Evolutionary conservation across 176 grass and related monocot species (phyloP).

Genomic region (Aegilops speltoides): DNA sequence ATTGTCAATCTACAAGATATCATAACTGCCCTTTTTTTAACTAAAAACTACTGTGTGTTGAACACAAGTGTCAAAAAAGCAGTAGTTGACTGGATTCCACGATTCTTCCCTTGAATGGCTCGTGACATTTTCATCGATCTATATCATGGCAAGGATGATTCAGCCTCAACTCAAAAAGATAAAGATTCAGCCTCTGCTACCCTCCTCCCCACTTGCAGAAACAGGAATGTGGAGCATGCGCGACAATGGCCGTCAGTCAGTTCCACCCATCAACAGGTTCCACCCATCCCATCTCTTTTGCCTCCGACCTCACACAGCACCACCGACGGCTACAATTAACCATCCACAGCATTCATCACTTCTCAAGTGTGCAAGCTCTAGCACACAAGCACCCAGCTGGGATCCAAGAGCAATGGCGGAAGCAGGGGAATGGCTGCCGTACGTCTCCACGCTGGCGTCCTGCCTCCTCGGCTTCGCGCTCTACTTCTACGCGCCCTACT

Average conservation of each 20-base stretch:
- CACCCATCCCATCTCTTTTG: conserved; percentile 9
- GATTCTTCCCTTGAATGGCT: not conserved
- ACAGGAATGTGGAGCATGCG: not conserved
- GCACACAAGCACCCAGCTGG: not conserved
- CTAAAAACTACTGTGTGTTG: not conserved
- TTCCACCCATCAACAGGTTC: conserved; percentile 16
- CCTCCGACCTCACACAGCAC: conserved; percentile 11
- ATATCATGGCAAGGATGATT: not conserved
- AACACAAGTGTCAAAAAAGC: not conserved
- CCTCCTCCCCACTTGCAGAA: not conserved
- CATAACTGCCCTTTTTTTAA: not conserved
- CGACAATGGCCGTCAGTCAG: conserved; percentile 9
- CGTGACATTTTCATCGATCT: not conserved
- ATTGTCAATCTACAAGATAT: too few species aligned
- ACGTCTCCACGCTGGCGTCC: not conserved
- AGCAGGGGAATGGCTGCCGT: conserved; percentile 21
- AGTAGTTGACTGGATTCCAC: not conserved
- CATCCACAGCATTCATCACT: not conserved
- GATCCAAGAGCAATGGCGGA: not conserved
- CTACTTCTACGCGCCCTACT: conserved; percentile 70
- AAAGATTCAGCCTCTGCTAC: not conserved
- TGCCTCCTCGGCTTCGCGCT: conserved; percentile 37
- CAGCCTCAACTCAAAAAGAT: not conserved
- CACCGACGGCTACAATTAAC: not conserved
- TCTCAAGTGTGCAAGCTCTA: not conserved